Evolutionary conservation across 2,329 filamentous ascomycete species (phyloP), one percentile per base, ranked within the genome.

Genomic region (Stylonectria norvegica): DNA sequence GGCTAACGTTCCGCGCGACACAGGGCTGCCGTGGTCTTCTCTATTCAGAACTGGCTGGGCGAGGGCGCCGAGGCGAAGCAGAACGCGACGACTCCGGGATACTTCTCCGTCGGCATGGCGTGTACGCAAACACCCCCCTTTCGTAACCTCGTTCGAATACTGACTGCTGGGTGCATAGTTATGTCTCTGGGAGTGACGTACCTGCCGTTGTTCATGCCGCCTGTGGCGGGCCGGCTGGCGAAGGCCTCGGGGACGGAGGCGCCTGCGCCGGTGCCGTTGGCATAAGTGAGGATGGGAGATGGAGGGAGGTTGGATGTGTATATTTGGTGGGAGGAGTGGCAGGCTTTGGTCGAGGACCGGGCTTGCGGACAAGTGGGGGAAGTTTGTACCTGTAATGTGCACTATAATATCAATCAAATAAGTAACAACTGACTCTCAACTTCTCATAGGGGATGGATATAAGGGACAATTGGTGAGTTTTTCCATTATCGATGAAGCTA

Each of bases 71-170:
- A 84, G 43, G 65, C 79, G 42, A 77, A 73, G 66, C 83, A 79
- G 63, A 82, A 68, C 43, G 68, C 79, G 18, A 69, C 73, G 32
- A 90, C 87, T 5, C 89, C 90, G 2, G 67, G 72, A 12, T 72
- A 73, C 56, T 83, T 93, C 66, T 82, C 81, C 40, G 81, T 93
- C 40, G 76, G 82, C 64, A 93, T 94, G 86, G 81, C 86, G 15
- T 58, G 85, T 89, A 72, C 57, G 82, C 76, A 29, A 12, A 35
- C 15, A 49, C 40, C 7, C 18, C 34, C 22, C 14, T 5, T 8
- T 20, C 16, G 15, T 35, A n/a, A n/a, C n/a, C n/a, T n/a, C n/a
- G n/a, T n/a, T n/a, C n/a, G n/a, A n/a, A n/a, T n/a, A n/a, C n/a
- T n/a, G n/a, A n/a, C n/a, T n/a, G n/a, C n/a, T n/a, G n/a, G n/a